phyloP scores from a whole-genome alignment of 2,329 filamentous ascomycete genomes.

The Hypoxylon sp. region DNA sequence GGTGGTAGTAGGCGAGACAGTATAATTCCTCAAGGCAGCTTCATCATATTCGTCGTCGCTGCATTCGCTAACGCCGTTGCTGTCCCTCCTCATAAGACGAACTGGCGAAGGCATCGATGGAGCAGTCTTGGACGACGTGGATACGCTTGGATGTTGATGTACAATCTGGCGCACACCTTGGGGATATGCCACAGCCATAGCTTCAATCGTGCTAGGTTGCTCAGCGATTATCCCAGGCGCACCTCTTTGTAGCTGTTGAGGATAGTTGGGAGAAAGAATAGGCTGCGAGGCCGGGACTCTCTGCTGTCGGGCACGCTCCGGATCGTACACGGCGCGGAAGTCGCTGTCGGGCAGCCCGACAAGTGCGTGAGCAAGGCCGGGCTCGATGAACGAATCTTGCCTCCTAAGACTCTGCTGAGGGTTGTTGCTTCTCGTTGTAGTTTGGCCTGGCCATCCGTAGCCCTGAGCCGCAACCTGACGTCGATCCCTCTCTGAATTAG shows the following conservation, averaged over 20 bases:
- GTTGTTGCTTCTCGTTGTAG: background rate
- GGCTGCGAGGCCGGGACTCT: slow-evolving; percentile 2
- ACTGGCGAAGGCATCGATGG: slow-evolving; percentile 2
- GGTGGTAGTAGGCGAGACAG: slow-evolving; percentile 38
- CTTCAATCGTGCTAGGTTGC: background rate
- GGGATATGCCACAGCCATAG: background rate
- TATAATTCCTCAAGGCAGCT: slow-evolving; percentile 26
- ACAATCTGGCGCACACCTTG: background rate
- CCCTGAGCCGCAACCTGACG: slow-evolving; percentile 34
- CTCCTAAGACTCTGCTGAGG: background rate
- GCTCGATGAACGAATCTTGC: slow-evolving; percentile 46
- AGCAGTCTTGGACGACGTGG: background rate
- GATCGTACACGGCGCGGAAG: slow-evolving; percentile 40
- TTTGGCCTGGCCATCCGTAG: slow-evolving; percentile 45
- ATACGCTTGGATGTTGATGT: slow-evolving; percentile 23
- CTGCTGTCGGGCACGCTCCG: slow-evolving; percentile 18
- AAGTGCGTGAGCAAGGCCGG: slow-evolving; percentile 30
- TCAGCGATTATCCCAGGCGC: background rate
- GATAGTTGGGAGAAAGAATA: background rate
- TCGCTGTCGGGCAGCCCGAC: slow-evolving; percentile 45
- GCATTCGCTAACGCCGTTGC: slow-evolving; percentile 49
- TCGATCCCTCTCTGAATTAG: background rate
- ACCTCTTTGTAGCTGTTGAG: background rate
- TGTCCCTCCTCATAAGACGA: slow-evolving; percentile 42
- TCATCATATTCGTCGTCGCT: slow-evolving; percentile 32